Percentiles rank a stretch among this genome's conserved stretches.
phyloP scores from a whole-genome alignment of 1,284 basidiomycete species.

The Ganoderma leucocontextum region DNA sequence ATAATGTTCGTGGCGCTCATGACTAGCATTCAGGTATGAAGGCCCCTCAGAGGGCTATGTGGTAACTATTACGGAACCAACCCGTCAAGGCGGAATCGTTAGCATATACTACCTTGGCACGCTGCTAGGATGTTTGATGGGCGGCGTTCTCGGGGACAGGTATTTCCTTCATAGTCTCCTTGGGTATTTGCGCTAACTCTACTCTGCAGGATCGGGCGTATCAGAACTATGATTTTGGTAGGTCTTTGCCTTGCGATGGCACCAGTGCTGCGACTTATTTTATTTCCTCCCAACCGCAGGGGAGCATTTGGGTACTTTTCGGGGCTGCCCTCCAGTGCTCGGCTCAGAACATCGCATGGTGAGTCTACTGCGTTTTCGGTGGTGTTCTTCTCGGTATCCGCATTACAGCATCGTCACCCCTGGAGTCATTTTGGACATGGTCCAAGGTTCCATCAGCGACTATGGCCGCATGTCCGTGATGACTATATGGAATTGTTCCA shows the following conservation, averaged over 20 bases:
- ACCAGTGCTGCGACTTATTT: slow-evolving; percentile 3
- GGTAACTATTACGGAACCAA: slow-evolving; percentile 57
- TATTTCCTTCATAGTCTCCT: slow-evolving; percentile 18
- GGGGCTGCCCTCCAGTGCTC: slow-evolving; percentile 61
- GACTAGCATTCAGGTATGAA: slow-evolving; percentile 42
- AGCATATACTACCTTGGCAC: slow-evolving; percentile 60
- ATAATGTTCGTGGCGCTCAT: slow-evolving; percentile 17
- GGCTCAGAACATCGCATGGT: slow-evolving; percentile 58
- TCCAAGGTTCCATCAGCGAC: background rate
- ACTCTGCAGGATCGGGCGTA: slow-evolving; percentile 47
- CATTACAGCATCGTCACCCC: slow-evolving; percentile 3
- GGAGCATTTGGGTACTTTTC: slow-evolving; percentile 52
- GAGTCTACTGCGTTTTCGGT: slow-evolving; percentile 19
- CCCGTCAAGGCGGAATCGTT: slow-evolving; percentile 60
- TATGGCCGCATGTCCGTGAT: background rate
- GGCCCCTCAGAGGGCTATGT: slow-evolving; percentile 55
- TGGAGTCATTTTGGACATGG: background rate
- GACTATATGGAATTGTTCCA: background rate
- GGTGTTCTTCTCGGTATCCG: background rate
- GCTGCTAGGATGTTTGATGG: slow-evolving; percentile 57
- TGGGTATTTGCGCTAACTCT: background rate
- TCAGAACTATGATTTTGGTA: slow-evolving; percentile 53
- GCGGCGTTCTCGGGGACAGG: slow-evolving; percentile 52
- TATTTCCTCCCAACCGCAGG: slow-evolving; percentile 34
- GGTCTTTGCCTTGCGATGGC: slow-evolving; percentile 16